These are phyloP conservation scores for Jasminum sambac DNA, from an alignment of 257 asterid species.

Conservation along the genomic window DNA sequence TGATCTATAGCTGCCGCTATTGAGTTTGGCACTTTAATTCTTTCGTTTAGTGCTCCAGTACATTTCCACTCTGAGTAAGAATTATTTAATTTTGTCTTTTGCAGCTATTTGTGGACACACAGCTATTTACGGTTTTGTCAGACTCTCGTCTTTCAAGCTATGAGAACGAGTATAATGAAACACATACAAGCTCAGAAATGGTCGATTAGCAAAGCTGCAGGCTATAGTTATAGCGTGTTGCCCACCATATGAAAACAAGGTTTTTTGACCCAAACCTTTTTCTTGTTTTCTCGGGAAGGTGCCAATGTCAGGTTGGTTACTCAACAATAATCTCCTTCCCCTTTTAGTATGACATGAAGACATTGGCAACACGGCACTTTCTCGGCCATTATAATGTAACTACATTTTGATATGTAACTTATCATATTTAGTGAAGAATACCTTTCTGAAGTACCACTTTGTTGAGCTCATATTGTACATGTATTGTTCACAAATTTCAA, in stretches of 20 bases:
- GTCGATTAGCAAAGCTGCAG: neutral
- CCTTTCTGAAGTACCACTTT: neutral
- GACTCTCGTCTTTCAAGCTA: constrained; percentile 64
- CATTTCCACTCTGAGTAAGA: no score
- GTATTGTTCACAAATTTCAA: neutral
- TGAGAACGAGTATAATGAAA: constrained; percentile 43
- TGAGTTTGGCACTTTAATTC: neutral
- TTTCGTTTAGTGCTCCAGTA: neutral
- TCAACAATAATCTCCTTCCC: neutral
- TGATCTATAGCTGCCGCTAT: neutral
- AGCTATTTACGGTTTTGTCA: constrained; percentile 65
- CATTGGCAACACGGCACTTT: neutral
- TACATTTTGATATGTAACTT: neutral
- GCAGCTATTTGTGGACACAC: constrained; percentile 90
- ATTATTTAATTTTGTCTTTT: no score
- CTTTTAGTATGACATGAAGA: neutral
- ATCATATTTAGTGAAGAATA: neutral
- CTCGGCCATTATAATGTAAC: neutral
- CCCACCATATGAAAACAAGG: neutral
- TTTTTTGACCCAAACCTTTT: neutral
- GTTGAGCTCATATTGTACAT: neutral
- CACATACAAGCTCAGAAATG: neutral
- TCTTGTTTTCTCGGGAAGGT: neutral
- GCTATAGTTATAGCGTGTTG: neutral
- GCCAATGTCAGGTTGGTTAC: neutral